Conservation (phyloP, 2,329 filamentous ascomycete genomes). For the Monosporascus sp. region DNA sequence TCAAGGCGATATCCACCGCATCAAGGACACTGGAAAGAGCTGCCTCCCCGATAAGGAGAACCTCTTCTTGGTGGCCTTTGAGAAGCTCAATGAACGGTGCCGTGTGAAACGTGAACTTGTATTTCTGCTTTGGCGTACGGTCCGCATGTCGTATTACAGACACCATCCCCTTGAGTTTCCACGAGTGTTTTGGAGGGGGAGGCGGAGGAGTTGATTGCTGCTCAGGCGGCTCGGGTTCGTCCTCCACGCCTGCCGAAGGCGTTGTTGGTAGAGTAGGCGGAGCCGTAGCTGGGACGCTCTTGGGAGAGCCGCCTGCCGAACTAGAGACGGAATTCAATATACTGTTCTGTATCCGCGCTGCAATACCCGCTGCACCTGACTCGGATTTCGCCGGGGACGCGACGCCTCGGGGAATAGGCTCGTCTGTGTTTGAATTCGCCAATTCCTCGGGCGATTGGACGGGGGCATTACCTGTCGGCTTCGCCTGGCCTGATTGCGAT, state of each 20-base stretch:
- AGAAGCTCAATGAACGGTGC: constrained; percentile 92
- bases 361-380: constrained; percentile 15
- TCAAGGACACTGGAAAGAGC: constrained; percentile 84
- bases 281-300: constrained; percentile 31
- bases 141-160: constrained; percentile 95
- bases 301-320: constrained; percentile 25
- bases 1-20: constrained; percentile 76
- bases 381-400: constrained; percentile 18
- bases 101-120: constrained; percentile 98
- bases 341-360: constrained; percentile 31
- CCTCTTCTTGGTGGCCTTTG: constrained; percentile 93
- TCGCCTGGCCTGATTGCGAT: constrained; percentile 13
- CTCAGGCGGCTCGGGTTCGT: constrained; percentile 17
- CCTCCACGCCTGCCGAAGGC: constrained; percentile 30
- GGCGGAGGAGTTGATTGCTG: constrained; percentile 54
- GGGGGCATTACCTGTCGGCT: constrained; percentile 8
- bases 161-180: constrained; percentile 97
- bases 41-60: constrained; percentile 85
- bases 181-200: constrained; percentile 79
- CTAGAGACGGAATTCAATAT: constrained; percentile 28
- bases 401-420: constrained; percentile 10
- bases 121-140: constrained; percentile 96
- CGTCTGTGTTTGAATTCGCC: constrained; percentile 16
- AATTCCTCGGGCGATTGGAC: constrained; percentile 14
- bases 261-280: constrained; percentile 32